A percentile compares a stretch with the other conserved stretches of the same genome.
Evolutionary conservation across 2,329 filamentous ascomycete genomes (phyloP).

Genomic region (Penicillium griseofulvum): DNA sequence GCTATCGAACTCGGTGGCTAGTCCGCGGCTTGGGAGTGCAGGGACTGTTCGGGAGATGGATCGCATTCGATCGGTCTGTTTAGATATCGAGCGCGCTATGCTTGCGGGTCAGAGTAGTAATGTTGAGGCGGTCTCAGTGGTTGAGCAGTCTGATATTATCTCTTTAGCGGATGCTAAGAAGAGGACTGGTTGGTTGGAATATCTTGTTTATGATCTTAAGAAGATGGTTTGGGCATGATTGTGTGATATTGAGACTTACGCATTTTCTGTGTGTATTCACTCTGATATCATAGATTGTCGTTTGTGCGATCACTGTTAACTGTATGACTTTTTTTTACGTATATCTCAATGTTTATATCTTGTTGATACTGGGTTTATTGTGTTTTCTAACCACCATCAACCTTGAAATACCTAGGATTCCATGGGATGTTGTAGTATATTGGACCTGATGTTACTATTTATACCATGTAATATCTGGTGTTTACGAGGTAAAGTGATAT

Average conservation of each 20-base stretch:
- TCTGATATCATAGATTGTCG: neutral
- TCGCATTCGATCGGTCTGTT: constrained; percentile 63
- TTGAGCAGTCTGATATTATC: constrained; percentile 70
- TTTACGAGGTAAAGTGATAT: too few relatives aligned
- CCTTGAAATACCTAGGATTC: neutral
- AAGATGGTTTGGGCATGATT: constrained; percentile 76
- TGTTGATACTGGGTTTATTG: neutral
- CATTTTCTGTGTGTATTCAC: neutral
- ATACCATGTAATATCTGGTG: too few relatives aligned
- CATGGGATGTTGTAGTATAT: too few relatives aligned
- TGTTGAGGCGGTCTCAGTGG: constrained; percentile 33
- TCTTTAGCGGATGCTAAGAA: constrained; percentile 79
- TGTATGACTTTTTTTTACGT: neutral
- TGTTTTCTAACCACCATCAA: neutral
- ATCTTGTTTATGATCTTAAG: constrained; percentile 85
- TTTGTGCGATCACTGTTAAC: neutral
- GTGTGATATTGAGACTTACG: neutral
- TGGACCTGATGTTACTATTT: too few relatives aligned
- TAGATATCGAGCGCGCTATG: constrained; percentile 71
- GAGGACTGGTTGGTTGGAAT: constrained; percentile 81
- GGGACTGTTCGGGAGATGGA: constrained; percentile 49
- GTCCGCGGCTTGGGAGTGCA: constrained; percentile 18
- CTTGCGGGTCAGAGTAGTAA: constrained; percentile 48
- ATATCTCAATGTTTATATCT: neutral
- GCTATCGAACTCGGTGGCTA: constrained; percentile 30